phyloP scores from a whole-genome alignment of 495 filamentous ascomycete genomes.

The Podospora appendiculata region DNA sequence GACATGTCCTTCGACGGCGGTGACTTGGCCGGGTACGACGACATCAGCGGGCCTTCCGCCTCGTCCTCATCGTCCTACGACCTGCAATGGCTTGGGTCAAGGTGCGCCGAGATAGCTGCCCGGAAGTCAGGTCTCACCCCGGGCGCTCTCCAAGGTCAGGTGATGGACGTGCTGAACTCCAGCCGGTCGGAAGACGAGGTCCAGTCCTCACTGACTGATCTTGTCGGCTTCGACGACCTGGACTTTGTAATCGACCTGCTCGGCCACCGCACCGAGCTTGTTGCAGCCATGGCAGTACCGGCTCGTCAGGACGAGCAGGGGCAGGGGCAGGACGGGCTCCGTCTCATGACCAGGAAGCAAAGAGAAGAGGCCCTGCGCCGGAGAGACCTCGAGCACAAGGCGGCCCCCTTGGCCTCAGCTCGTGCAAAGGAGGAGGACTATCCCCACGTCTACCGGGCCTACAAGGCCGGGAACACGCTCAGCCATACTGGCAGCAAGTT shows the following conservation, averaged over 20 bases:
- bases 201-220: conserved; percentile 82
- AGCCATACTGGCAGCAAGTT: conserved; percentile 71
- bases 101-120: conserved; percentile 52
- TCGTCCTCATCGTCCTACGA: conserved; percentile 21
- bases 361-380: conserved; percentile 66
- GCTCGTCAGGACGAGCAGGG: conserved; percentile 34
- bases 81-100: conserved; percentile 54
- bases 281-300: conserved; percentile 19
- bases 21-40: conserved; percentile 18
- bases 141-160: conserved; percentile 58
- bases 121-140: conserved; percentile 56
- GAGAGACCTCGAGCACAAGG: conserved; percentile 78
- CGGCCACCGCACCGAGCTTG: conserved; percentile 58
- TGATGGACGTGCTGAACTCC: conserved; percentile 58
- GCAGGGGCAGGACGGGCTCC: conserved; percentile 36
- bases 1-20: conserved; percentile 35
- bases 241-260: conserved; percentile 84
- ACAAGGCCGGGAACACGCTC: conserved; percentile 76
- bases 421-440: conserved; percentile 60
- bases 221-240: conserved; percentile 85
- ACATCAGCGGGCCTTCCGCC: conserved; percentile 9
- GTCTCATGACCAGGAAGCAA: conserved; percentile 65
- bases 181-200: conserved; percentile 70
- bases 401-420: conserved; percentile 54
- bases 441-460: conserved; percentile 84